These are phyloP conservation scores for Globisporangium emineosum DNA, from an alignment of 352 stramenopile genomes.

Conservation along the genomic window DNA sequence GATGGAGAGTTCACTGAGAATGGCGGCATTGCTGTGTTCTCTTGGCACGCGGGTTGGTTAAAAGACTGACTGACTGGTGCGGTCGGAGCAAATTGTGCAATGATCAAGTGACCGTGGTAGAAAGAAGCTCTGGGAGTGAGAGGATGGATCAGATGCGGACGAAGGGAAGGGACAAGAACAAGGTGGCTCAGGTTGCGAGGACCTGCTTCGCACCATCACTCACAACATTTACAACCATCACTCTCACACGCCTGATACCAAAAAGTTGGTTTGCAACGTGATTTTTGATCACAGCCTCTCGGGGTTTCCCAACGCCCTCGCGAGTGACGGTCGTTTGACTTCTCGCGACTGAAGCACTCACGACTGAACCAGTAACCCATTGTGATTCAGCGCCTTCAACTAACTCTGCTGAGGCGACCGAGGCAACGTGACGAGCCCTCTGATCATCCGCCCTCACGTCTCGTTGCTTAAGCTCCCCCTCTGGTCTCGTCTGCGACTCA, in stretches of 20 bases:
- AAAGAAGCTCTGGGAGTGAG: not conserved
- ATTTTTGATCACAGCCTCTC: not conserved
- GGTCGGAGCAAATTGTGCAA: not conserved
- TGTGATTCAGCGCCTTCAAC: no score
- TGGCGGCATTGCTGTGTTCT: constrained; percentile 7
- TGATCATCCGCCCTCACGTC: not conserved
- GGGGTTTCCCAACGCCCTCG: not conserved
- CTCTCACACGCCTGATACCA: not conserved
- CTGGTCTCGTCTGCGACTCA: no score
- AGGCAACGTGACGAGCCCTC: not conserved
- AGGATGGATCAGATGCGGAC: not conserved
- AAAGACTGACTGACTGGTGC: not conserved
- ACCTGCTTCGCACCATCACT: not conserved
- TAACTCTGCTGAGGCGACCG: no score
- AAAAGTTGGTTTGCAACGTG: not conserved
- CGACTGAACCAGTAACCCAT: not conserved
- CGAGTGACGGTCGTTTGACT: not conserved
- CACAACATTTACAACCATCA: not conserved
- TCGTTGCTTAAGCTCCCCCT: no score
- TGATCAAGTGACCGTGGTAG: not conserved
- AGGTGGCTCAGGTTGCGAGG: not conserved
- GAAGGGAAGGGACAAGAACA: not conserved
- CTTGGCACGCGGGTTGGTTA: not conserved
- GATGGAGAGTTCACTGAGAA: constrained; percentile 7
- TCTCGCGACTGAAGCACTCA: not conserved